Evolutionary conservation across 2,329 filamentous ascomycete genomes (phyloP), one percentile per base, ranked within the genome.

Genomic region (Helminthosporium solani): DNA sequence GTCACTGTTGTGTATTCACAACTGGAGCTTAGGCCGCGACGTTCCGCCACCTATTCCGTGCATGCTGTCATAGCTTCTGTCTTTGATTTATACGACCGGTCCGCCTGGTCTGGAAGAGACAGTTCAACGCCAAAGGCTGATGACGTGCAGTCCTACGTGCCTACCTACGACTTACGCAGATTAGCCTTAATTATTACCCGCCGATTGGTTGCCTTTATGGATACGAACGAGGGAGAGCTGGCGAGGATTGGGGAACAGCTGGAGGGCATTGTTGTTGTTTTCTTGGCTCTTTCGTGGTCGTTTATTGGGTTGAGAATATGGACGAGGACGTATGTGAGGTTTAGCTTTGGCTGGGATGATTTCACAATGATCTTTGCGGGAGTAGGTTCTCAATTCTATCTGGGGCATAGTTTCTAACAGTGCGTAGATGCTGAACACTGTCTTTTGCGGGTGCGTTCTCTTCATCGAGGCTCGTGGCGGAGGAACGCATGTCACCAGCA

Each of bases 301-400:
- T 67, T 72, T 36, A 60, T 74, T 7, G 38, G 60, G 1, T 55
- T 74, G 7, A 61, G 73, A 30, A 57, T 70, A 35, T 75, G 68
- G 62, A 73, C 73, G 9, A 65, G 73, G 31, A 62, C 61, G 1
- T 58, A 55, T 25, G 52, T 75, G 21, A 70, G 72, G 28, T 56
- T 63, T 14, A 70, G 60, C 35, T 72, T 74, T 44, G 73, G 74
- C 2, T 73, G 70, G 68, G 74, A 77, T 44, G 74, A 77, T 54
- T 60, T 55, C 12, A 59, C 64, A 2, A 72, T 75, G 61, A 49
- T 74, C 3, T 39, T 73, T 12, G 67, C 73, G 7, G 58, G 61
- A 23, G 72, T 74, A 58, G 40, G 63, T 35, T 33, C 12, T 23
- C 11, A 6, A 20, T 38, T 12, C 16, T 12, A 19, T 9, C 33